Base-by-base conservation (phyloP, 192 early-diverging fungal genomes). In the Paraglomus occultum region DNA sequence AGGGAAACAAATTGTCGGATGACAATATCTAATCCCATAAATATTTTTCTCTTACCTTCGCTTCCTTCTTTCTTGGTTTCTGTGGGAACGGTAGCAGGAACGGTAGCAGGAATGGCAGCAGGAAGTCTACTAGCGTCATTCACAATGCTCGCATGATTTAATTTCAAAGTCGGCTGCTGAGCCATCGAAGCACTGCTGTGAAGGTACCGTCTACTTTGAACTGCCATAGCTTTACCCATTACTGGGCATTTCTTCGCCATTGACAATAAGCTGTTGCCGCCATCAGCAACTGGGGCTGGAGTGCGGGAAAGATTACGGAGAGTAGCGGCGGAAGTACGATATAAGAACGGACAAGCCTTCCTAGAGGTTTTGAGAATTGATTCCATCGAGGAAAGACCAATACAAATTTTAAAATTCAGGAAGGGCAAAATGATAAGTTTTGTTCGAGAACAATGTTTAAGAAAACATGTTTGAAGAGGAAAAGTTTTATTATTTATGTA, bases 301-400 rank as follows among this genome's bases (percentile, higher is more conserved):
- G 57, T 70, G 52, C 70, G 64, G 40, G 82, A 73, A 51, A 93
- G 82, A 51, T 81, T 76, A 71, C 91, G 82, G 46, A 94, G 80
- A 50, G 85, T 83, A n/a, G 84, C 77, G 40, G 85, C 84, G 31
- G 90, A 84, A 31, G 88, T 86, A 65, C 82, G 83, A 51, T 89
- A 86, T 43, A 94, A 82, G 77, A 92, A 94, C 64, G 92, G 92
- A 79, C 92, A 94, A 43, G 82, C 73, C 54, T 77, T 84, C 44
- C 70, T 74, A 20, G 70, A 73, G 23, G 77, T 74, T 11, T 78
- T 72, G 15, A 82, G 52, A 20, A 64, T 69, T 20, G 64, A 53
- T 75, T 82, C 80, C 80, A 82, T 82, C 31, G 31, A 31, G 31
- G 31, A 31, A 31, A 31, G 1, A 31, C 31, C 31, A 31, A 31